Conservation (phyloP, 495 filamentous ascomycete genomes). For the Podospora australis region DNA sequence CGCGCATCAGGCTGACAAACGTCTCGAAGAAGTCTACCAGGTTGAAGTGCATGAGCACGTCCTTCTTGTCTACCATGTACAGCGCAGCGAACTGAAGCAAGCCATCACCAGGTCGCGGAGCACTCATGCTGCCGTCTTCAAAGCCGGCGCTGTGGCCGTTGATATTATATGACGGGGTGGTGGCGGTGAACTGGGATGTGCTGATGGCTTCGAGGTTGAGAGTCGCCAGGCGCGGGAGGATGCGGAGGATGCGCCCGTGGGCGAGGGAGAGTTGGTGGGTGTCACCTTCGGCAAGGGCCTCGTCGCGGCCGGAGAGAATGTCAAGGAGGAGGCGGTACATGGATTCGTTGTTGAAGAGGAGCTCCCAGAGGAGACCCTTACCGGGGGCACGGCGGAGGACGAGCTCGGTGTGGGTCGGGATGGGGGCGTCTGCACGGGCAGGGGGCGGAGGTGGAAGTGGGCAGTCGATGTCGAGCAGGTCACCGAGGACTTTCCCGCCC, state of each 20-base stretch:
- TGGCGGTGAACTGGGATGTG: constrained; percentile 49
- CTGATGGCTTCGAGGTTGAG: constrained; percentile 59
- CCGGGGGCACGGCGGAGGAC: constrained; percentile 38
- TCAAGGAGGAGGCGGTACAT: constrained; percentile 60
- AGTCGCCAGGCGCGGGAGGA: constrained; percentile 60
- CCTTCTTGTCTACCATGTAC: constrained; percentile 66
- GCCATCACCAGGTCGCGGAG: constrained; percentile 33
- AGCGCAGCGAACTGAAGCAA: constrained; percentile 69
- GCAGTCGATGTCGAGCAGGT: constrained; percentile 63
- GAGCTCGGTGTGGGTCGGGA: constrained; percentile 20
- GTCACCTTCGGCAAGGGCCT: constrained; percentile 28
- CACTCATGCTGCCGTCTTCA: constrained; percentile 2
- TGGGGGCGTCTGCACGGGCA: constrained; percentile 8
- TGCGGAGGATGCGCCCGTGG: constrained; percentile 67
- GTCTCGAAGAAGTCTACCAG: constrained; percentile 69
- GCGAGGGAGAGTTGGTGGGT: constrained; percentile 65
- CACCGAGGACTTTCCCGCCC: constrained; percentile 58
- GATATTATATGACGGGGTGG: constrained; percentile 49
- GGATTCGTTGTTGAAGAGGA: constrained; percentile 59
- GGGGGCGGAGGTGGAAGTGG: constrained; percentile 38
- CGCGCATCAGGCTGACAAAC: constrained; percentile 50
- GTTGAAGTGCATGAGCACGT: constrained; percentile 74
- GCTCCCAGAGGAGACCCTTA: constrained; percentile 67
- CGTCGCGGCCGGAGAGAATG: constrained; percentile 47
- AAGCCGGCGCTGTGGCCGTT: constrained; percentile 15